Evolutionary conservation across 2,329 filamentous ascomycete genomes (phyloP).

Genomic region (Alternaria sp.): DNA sequence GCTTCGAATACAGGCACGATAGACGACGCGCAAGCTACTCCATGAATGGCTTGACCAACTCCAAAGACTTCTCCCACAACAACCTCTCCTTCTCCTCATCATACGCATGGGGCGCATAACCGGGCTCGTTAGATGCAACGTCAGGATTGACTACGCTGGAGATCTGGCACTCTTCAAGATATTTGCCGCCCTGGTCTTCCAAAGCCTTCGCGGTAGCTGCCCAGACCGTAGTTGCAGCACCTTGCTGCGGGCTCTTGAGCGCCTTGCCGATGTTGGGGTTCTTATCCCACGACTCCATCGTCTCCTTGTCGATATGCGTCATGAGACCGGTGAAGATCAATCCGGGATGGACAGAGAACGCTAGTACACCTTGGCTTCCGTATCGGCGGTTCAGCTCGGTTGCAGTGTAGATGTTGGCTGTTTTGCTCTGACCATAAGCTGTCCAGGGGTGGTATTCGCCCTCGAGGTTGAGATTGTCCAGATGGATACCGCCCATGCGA

Average conservation of each 20-base stretch:
- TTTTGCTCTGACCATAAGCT: slow-evolving; percentile 59
- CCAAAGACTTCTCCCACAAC: slow-evolving; percentile 49
- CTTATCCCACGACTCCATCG: slow-evolving; percentile 1
- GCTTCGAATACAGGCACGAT: neutral
- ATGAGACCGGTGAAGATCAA: slow-evolving; percentile 40
- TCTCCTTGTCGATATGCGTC: neutral
- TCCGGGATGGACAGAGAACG: slow-evolving; percentile 55
- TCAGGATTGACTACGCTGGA: neutral
- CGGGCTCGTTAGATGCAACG: neutral
- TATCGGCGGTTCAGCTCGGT: slow-evolving; percentile 60
- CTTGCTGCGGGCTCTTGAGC: slow-evolving; percentile 47
- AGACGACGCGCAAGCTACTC: neutral
- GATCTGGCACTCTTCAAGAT: slow-evolving; percentile 39
- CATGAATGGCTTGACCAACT: slow-evolving; percentile 18
- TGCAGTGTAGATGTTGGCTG: slow-evolving; percentile 59
- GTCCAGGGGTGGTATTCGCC: slow-evolving; percentile 47
- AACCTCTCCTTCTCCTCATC: slow-evolving; percentile 54
- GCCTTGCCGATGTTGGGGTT: slow-evolving; percentile 14
- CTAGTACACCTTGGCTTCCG: slow-evolving; percentile 53
- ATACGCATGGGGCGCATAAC: slow-evolving; percentile 45
- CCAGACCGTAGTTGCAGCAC: slow-evolving; percentile 48
- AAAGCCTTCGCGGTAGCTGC: slow-evolving; percentile 43
- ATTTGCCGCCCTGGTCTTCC: slow-evolving; percentile 46
- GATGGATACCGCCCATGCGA: slow-evolving; percentile 5
- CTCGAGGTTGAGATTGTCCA: slow-evolving; percentile 51